Base-by-base conservation (phyloP, 2,329 filamentous ascomycete species). In the Geosmithia flava region DNA sequence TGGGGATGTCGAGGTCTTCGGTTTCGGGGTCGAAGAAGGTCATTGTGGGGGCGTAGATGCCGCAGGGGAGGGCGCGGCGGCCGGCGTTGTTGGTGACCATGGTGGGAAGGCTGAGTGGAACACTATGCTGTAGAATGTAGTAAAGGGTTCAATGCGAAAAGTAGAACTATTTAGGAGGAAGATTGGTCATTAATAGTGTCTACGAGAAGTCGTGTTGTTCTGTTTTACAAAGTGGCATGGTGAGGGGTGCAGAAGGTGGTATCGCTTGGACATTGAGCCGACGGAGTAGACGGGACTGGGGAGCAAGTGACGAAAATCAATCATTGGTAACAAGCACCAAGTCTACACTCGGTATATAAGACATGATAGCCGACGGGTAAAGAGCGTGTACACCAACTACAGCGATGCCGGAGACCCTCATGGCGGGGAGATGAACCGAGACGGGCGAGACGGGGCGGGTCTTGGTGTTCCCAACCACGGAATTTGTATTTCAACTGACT, bases 41-140 rank as follows among this genome's bases (percentile, higher is more conserved):
- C 81, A 93, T 87, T 51, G 85, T 91, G 23, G 88, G 88, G 51
- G 85, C 85, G 66, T 93, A 94, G 62, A 93, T 89, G 62, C 87
- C 87, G 59, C 83, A 83, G 43, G 85, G 83, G 48, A 94, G 77
- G 53, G 82, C 74, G 50, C 75, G 68, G 52, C 68, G 68, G 17
- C 66, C 53, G 53, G 65, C 60, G 20, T 19, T 29, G 44, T 49
- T 49, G 20, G 47, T 19, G 37, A 43, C 39, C 40, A 45, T 48
- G 47, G 16, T 33, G 29, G 11, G 8, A 4, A 37, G 6, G 33
- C 3, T 13, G 33, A 13, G 33, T 3, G 13, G 33, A 13, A 11
- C 13, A 37, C 15, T 5, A 37, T 3, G 33, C 15, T 11, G 15
- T 11, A 3, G 13, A 37, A 37, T 11, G 3, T 7, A 13, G 11